Conservation (phyloP, 1,284 basidiomycete genomes). For the Apiotrichum brassicae region DNA sequence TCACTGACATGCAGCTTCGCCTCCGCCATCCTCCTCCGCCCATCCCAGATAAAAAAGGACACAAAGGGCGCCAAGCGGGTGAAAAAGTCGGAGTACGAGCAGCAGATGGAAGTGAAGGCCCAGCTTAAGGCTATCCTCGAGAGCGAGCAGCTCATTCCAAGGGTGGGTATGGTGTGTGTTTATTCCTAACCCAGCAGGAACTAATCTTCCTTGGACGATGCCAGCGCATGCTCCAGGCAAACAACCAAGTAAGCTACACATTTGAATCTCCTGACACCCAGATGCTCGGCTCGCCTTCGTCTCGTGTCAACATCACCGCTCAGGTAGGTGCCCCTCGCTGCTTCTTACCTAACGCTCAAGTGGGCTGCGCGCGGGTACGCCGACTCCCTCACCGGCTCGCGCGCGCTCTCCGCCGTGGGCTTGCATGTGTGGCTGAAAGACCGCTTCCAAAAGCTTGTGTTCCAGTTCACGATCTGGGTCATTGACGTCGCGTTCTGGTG, state of each 20-base stretch:
- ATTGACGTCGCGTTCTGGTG: conserved; percentile 49
- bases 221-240: conserved; percentile 60
- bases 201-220: conserved; percentile 75
- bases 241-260: conserved; percentile 49
- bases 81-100: conserved; percentile 42
- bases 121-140: conserved; percentile 50
- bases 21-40: conserved; percentile 44
- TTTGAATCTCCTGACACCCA: conserved; percentile 48
- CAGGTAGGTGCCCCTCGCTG: conserved; percentile 37
- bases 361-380: conserved; percentile 48
- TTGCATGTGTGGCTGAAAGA: conserved; percentile 42
- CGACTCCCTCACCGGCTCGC: conserved; percentile 54
- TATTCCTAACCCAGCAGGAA: conserved; percentile 50
- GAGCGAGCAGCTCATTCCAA: conserved; percentile 50
- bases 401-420: conserved; percentile 42
- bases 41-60: conserved; percentile 38
- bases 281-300: conserved; percentile 72
- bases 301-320: conserved; percentile 77
- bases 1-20: conserved; percentile 34
- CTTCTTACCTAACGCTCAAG: conserved; percentile 16
- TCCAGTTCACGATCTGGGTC: conserved; percentile 45
- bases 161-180: conserved; percentile 27
- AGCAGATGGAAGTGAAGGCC: conserved; percentile 49
- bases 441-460: conserved; percentile 42
- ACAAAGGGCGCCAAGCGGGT: conserved; percentile 17